These are phyloP conservation scores for Erysimum cheiranthoides DNA, from an alignment of 345 rosid species.

Conservation along the genomic window DNA sequence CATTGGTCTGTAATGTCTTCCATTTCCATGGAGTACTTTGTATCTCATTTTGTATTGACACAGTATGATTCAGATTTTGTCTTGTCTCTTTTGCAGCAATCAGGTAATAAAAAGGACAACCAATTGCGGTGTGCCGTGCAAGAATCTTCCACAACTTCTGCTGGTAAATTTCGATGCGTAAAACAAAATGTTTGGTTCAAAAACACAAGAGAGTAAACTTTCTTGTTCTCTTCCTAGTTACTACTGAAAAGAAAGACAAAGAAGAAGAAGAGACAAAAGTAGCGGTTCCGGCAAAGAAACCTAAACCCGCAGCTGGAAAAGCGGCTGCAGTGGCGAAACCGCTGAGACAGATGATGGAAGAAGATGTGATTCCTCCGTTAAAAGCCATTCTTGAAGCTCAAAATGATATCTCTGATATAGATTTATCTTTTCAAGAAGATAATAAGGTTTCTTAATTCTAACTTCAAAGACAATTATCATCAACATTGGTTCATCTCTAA, in stretches of 20 bases:
- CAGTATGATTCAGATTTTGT: background rate
- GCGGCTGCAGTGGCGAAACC: conserved; percentile 62
- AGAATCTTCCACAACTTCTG: conserved; percentile 74
- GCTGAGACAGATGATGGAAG: conserved; percentile 76
- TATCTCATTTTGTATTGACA: background rate
- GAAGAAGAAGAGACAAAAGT: conserved; percentile 29
- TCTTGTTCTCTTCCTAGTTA: conserved; percentile 42
- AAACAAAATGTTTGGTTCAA: conserved; percentile 15
- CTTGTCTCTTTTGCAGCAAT: conserved; percentile 47
- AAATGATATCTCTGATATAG: conserved; percentile 65
- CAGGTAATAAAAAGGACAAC: conserved; percentile 43
- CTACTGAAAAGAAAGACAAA: conserved; percentile 52
- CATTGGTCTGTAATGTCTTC: conserved; percentile 51
- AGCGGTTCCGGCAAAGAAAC: conserved; percentile 58
- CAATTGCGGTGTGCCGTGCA: conserved; percentile 67
- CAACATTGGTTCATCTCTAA: background rate
- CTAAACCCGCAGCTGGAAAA: conserved; percentile 70
- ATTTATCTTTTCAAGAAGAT: conserved; percentile 73
- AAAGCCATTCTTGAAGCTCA: conserved; percentile 70
- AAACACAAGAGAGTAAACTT: background rate
- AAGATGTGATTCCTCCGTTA: conserved; percentile 89
- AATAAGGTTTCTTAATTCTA: conserved; percentile 58
- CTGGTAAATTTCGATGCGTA: conserved; percentile 46
- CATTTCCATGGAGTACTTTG: background rate
- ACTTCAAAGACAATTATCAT: conserved; percentile 7